Conservation (phyloP, 768 basidiomycete species). For the Auricularia heimuer region DNA sequence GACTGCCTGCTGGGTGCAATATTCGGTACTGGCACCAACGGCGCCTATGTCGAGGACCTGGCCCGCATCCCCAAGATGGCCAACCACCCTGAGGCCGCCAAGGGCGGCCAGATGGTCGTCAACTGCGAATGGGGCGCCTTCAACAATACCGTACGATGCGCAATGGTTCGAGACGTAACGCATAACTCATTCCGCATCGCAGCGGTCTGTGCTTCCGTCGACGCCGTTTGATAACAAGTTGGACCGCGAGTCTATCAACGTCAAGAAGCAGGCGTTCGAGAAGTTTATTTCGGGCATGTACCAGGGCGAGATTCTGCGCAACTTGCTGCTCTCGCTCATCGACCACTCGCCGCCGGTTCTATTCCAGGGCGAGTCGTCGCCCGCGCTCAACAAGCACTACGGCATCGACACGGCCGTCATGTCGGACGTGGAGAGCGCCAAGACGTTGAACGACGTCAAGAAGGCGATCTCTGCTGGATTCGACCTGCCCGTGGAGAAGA, state of each 20-base stretch:
- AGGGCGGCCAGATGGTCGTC: slow-evolving; percentile 79
- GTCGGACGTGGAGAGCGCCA: slow-evolving; percentile 67
- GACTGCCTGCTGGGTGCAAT: slow-evolving; percentile 80
- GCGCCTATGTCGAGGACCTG: slow-evolving; percentile 88
- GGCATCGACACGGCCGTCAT: slow-evolving; percentile 92
- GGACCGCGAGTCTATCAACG: slow-evolving; percentile 92
- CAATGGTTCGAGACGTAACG: slow-evolving; percentile 3
- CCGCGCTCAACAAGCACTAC: slow-evolving; percentile 76
- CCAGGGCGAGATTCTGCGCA: slow-evolving; percentile 86
- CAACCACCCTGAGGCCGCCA: slow-evolving; percentile 44
- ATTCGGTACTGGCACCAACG: slow-evolving; percentile 98
- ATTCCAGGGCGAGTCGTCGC: slow-evolving; percentile 71
- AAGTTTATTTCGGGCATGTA: slow-evolving; percentile 99
- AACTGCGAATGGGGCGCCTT: slow-evolving; percentile 99
- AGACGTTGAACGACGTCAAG: slow-evolving; percentile 44
- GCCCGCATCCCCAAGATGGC: slow-evolving; percentile 65
- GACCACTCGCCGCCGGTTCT: slow-evolving; percentile 68
- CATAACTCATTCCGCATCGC: slow-evolving; percentile 6
- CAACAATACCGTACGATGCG: slow-evolving; percentile 71
- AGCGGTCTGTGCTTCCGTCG: slow-evolving; percentile 76
- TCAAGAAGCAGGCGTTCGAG: slow-evolving; percentile 86
- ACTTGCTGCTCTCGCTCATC: slow-evolving; percentile 71
- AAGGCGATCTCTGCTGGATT: slow-evolving; percentile 53
- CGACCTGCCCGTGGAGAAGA: slow-evolving; percentile 44
- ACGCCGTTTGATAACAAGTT: slow-evolving; percentile 88